Base-by-base conservation (phyloP, 805 yeast species). In the Vanderwaltozyma yarrowii region DNA sequence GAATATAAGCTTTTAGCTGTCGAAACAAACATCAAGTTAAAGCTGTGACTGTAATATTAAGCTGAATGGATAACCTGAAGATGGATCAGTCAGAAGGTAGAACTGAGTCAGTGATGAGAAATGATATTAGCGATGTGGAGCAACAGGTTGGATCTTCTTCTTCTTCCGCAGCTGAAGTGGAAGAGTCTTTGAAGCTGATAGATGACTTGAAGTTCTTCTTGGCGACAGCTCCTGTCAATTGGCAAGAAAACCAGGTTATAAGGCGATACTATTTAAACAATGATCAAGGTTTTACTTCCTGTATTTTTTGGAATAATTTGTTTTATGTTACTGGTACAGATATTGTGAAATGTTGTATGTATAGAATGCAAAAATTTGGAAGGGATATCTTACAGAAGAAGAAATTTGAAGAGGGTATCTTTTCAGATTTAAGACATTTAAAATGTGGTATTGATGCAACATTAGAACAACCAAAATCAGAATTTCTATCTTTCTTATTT, bases 391-490 rank as follows among this genome's bases (percentile, higher is more conserved):
- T 73, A 15, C 96, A 92, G 58, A 69, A 94, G 49, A 88, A 92
- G 62, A 89, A 92, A 63, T 89, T 89, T 56, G 97, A 89, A 65
- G 98, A 89, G 63, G 96, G 97, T 16, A 78, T 89, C 20, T 89
- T 92, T 50, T 81, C 94, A 7, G 97, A 92, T 58, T 64, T 89
- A 45, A 73, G 98, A 48, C 76, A 82, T 45, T 67, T 92, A 43
- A 89, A 88, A 61, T 75, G 86, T 56, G 94, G 92, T 17, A 70
- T 77, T 5, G 89, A 86, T 65, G 95, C 97, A 12, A 72, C 85
- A 4, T 65, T 89, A 41, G 97, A 89, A 57, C 76, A 74, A 33
- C 95, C 97, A 13, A 77, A 83, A 54, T 84, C 95, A 0, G 78
- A 77, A 26, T 87, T 89, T 56, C 67, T 89, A 42, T 82, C 80